Percentiles rank a stretch among this genome's conserved stretches.
Evolutionary conservation across 2,329 filamentous ascomycete species (phyloP).

Genomic region (Coleophoma cylindrospora): DNA sequence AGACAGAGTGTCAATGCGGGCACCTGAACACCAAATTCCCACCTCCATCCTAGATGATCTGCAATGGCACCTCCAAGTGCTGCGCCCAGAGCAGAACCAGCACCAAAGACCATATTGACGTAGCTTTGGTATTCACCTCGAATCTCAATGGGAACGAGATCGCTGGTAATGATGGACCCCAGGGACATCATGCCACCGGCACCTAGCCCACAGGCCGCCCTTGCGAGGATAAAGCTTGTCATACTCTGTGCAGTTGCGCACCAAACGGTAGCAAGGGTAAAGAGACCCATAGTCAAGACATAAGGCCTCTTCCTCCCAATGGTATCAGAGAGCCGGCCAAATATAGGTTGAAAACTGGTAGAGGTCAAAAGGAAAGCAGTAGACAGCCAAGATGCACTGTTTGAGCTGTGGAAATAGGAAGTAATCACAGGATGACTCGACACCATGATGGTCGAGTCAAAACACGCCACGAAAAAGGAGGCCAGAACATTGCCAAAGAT

Average conservation of each 20-base stretch:
- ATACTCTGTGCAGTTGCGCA: conserved; percentile 65
- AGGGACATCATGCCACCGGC: conserved; percentile 67
- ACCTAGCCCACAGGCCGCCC: conserved; percentile 67
- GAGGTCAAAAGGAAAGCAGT: conserved; percentile 74
- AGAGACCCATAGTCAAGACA: conserved; percentile 56
- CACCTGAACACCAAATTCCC: conserved; percentile 63
- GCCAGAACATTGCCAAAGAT: conserved; percentile 55
- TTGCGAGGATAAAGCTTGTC: conserved; percentile 63
- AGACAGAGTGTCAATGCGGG: conserved; percentile 43
- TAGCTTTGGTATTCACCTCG: conserved; percentile 67
- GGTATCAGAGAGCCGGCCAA: conserved; percentile 70
- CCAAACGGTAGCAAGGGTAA: conserved; percentile 61
- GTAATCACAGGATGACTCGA: conserved; percentile 78
- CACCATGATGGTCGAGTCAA: conserved; percentile 78
- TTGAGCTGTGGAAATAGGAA: conserved; percentile 72
- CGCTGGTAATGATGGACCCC: conserved; percentile 66
- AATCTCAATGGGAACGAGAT: conserved; percentile 65
- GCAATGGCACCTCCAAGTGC: conserved; percentile 67
- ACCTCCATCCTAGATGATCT: conserved; percentile 67
- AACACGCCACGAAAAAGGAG: conserved; percentile 56
- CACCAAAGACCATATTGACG: conserved; percentile 60
- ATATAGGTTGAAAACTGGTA: conserved; percentile 70
- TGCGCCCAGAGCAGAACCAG: conserved; percentile 55
- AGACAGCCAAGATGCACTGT: conserved; percentile 77
- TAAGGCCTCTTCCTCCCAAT: conserved; percentile 66